Base-by-base conservation (phyloP, 2,329 filamentous ascomycete species). In the Venturia nashicola region DNA sequence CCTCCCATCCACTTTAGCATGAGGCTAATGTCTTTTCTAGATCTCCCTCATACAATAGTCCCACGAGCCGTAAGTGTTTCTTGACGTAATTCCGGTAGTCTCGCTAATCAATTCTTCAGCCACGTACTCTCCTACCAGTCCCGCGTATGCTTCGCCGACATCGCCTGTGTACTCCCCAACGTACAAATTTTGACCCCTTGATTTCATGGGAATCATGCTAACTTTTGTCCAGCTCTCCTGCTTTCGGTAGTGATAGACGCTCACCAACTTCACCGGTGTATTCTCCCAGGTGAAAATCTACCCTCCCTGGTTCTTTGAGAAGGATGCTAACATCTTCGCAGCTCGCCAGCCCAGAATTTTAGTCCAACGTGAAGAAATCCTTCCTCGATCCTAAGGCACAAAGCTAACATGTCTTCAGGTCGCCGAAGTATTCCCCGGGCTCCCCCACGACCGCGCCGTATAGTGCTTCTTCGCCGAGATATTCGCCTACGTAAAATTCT, bases 211-310 rank as follows among this genome's bases (percentile, higher is more conserved):
- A 46, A 9, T 12, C 9, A 48, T 27, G 44, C 44, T 48, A 27
- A 48, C 8, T 27, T 48, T 11, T 7, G 11, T 27, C 12, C 20
- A 48, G 44, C 7, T 48, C 44, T 4, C 74, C 64, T 68, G 69
- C 61, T 69, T 65, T 63, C 43, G 42, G 39, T 5, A 55, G 43
- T 23, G 55, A 59, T 16, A 16, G 64, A 7, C n/a, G 77, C 77
- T 87, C 85, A 2, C 86, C 87, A 3, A 86, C 85, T 5, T 87
- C 85, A 68, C 86, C 86, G 18, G 70, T 73, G 80, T 68, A 83
- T 80, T 71, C 75, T 82, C 69, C 79, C 74, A 71, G 76, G 44
- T 16, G 16, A 48, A 79, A 83, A 40, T 82, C 85, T 72, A 39
- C 67, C 84, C 9, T 43, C 20, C 84, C 82, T 40, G 27, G 27